These are phyloP conservation scores for Nemania diffusa DNA, from an alignment of 2,329 filamentous ascomycete species.

Conservation along the genomic window DNA sequence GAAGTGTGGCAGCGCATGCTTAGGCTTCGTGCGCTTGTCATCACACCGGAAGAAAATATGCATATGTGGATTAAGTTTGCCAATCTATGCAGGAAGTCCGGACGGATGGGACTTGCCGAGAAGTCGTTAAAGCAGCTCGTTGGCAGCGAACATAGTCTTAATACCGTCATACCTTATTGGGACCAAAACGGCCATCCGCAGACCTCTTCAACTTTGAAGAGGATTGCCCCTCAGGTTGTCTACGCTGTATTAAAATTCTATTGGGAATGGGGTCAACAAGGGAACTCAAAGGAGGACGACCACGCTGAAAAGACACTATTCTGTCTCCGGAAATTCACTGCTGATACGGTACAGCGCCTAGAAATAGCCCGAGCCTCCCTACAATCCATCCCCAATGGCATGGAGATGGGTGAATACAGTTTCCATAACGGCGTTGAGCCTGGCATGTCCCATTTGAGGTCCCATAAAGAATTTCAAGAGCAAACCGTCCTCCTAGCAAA, in stretches of 20 bases:
- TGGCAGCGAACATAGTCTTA: slow-evolving; percentile 72
- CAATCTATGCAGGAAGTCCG: slow-evolving; percentile 96
- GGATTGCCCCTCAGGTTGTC: slow-evolving; percentile 78
- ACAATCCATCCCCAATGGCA: slow-evolving; percentile 61
- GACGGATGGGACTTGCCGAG: slow-evolving; percentile 92
- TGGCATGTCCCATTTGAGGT: slow-evolving; percentile 59
- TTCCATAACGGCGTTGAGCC: slow-evolving; percentile 61
- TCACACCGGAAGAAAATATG: slow-evolving; percentile 91
- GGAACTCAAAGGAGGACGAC: slow-evolving; percentile 54
- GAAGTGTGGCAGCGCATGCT: slow-evolving; percentile 99
- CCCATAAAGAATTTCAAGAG: slow-evolving; percentile 65
- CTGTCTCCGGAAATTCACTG: slow-evolving; percentile 70
- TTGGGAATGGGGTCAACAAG: slow-evolving; percentile 84
- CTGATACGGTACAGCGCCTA: slow-evolving; percentile 65
- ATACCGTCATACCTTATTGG: slow-evolving; percentile 71
- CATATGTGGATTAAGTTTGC: slow-evolving; percentile 99
- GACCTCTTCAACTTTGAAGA: slow-evolving; percentile 53
- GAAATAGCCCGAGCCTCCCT: slow-evolving; percentile 61
- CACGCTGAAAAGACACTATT: slow-evolving; percentile 66
- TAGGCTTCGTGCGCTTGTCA: slow-evolving; percentile 90
- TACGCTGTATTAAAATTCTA: slow-evolving; percentile 98
- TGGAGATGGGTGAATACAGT: slow-evolving; percentile 59
- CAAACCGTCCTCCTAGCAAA: slow-evolving; percentile 84
- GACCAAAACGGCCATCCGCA: slow-evolving; percentile 53
- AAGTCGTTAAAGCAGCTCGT: slow-evolving; percentile 94